Conservation (phyloP, 2,329 filamentous ascomycete genomes). For the Fulvia fulva region DNA sequence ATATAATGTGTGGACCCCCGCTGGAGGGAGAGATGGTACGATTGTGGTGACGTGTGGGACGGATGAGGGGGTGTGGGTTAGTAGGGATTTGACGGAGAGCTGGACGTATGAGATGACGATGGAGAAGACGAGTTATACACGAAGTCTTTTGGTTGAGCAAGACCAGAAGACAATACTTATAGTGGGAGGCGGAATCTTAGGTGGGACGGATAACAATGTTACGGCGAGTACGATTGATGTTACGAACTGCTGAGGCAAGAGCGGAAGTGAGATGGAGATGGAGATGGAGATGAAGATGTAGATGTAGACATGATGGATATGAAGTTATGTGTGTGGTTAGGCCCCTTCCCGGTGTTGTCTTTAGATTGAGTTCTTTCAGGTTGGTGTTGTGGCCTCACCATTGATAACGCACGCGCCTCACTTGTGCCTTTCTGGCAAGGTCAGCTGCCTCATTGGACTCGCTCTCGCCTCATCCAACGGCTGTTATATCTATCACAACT, state of each 20-base stretch:
- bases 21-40: slow-evolving; percentile 46
- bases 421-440: no score
- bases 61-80: slow-evolving; percentile 44
- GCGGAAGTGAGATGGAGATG: not conserved
- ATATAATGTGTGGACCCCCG: slow-evolving; percentile 51
- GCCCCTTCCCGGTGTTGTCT: no score
- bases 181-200: slow-evolving; percentile 38
- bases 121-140: slow-evolving; percentile 40
- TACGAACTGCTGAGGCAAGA: not conserved
- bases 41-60: slow-evolving; percentile 46
- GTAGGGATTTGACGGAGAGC: slow-evolving; percentile 42
- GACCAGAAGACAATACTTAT: slow-evolving; percentile 39
- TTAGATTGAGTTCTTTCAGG: no score
- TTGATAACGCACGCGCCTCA: no score
- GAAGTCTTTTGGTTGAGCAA: slow-evolving; percentile 44
- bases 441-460: no score
- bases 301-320: not conserved
- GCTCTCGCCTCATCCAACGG: no score
- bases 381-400: no score
- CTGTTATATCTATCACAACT: no score
- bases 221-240: slow-evolving; percentile 13
- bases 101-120: slow-evolving; percentile 46
- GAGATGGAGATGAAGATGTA: not conserved
- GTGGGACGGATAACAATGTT: slow-evolving; percentile 30
- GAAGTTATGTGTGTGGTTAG: no score